A percentile compares a stretch with the other conserved stretches of the same genome.
Evolutionary conservation across 805 yeast genomes (phyloP).

Genomic region (Metschnikowia peoriensis): DNA sequence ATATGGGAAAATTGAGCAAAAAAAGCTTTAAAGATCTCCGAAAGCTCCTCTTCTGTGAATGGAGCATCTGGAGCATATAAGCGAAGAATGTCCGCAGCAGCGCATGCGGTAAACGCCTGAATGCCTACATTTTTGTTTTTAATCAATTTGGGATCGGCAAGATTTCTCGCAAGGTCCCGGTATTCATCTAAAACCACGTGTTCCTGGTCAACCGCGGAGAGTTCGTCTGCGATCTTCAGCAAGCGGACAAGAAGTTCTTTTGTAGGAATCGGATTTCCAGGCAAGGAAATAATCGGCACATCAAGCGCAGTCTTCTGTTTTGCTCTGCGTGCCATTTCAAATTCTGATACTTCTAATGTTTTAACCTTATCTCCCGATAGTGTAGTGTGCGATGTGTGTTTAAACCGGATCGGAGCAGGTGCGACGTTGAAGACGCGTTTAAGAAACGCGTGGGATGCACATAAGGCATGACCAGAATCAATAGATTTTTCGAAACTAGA

Average conservation of each 20-base stretch:
- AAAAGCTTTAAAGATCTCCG: slow-evolving; percentile 65
- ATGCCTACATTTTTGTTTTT: slow-evolving; percentile 65
- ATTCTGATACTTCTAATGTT: not conserved
- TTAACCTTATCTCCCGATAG: too few species aligned
- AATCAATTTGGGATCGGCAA: slow-evolving; percentile 58
- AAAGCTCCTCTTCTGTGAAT: slow-evolving; percentile 59
- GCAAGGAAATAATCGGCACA: slow-evolving; percentile 52
- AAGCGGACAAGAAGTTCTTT: slow-evolving; percentile 61
- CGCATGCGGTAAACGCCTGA: slow-evolving; percentile 67
- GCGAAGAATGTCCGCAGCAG: slow-evolving; percentile 71
- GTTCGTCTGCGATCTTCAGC: slow-evolving; percentile 57
- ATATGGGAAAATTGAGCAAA: slow-evolving; percentile 59
- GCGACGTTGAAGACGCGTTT: too few species aligned
- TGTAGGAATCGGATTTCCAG: slow-evolving; percentile 54
- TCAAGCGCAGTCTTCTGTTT: slow-evolving; percentile 2
- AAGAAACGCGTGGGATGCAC: too few species aligned
- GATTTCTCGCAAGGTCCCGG: slow-evolving; percentile 42
- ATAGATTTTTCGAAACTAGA: too few species aligned
- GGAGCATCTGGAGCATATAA: slow-evolving; percentile 92
- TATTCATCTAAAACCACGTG: slow-evolving; percentile 46
- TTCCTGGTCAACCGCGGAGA: slow-evolving; percentile 63
- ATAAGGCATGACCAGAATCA: too few species aligned
- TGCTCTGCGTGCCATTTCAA: slow-evolving; percentile 2
- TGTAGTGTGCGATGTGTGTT: too few species aligned
- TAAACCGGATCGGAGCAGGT: too few species aligned